These are phyloP conservation scores for Aspergillus sp. DNA, from an alignment of 2,329 filamentous ascomycete genomes.

Conservation along the genomic window DNA sequence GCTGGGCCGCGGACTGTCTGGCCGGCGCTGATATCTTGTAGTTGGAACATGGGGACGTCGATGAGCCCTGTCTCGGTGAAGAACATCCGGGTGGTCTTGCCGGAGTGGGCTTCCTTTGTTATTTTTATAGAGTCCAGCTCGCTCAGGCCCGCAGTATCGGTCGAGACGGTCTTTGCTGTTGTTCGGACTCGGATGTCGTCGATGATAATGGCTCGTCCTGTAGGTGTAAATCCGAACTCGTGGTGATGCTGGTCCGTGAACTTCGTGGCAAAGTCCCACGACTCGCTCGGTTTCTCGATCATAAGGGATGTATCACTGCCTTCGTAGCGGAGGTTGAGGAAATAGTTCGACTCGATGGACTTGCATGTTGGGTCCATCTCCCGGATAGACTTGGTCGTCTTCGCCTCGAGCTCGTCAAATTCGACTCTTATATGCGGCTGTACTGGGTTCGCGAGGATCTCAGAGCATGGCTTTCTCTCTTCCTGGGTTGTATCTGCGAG, in stretches of 20 bases:
- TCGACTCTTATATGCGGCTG: no score
- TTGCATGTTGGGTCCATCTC: slow-evolving; percentile 60
- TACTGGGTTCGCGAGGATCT: no score
- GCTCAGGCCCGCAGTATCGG: slow-evolving; percentile 28
- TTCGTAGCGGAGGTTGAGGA: slow-evolving; percentile 51
- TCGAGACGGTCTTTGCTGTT: slow-evolving; percentile 46
- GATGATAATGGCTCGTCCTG: slow-evolving; percentile 77
- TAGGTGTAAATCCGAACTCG: slow-evolving; percentile 84
- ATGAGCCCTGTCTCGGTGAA: slow-evolving; percentile 21
- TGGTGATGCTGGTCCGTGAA: slow-evolving; percentile 85
- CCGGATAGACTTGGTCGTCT: no score
- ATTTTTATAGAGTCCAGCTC: slow-evolving; percentile 64
- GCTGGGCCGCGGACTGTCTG: slow-evolving; percentile 62
- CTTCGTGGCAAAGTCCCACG: slow-evolving; percentile 79
- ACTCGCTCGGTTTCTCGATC: slow-evolving; percentile 63
- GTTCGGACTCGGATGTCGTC: slow-evolving; percentile 87
- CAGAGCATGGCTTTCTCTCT: no score
- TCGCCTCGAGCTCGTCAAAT: no score
- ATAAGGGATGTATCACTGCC: slow-evolving; percentile 52
- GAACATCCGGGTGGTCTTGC: slow-evolving; percentile 15
- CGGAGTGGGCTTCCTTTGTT: slow-evolving; percentile 36
- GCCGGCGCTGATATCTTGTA: slow-evolving; percentile 36
- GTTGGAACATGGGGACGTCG: slow-evolving; percentile 37
- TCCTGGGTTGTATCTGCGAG: slow-evolving; percentile 61
- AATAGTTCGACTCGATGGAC: slow-evolving; percentile 53